Base-by-base conservation (phyloP, 2,329 filamentous ascomycete genomes). In the Ophiosphaerella narmari region DNA sequence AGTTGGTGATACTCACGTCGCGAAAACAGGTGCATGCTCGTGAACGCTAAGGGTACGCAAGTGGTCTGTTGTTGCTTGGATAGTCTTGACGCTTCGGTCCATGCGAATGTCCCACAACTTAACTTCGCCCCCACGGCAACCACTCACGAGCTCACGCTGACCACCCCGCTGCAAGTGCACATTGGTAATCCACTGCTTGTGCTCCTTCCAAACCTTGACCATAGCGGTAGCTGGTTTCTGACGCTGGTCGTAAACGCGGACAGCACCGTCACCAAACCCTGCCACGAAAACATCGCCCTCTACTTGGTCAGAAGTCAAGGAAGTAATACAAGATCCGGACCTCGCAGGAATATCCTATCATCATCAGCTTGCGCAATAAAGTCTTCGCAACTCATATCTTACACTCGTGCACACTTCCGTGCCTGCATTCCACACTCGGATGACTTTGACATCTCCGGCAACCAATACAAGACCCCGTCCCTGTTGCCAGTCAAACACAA, bases 401-500 rank as follows among this genome's bases (percentile, higher is more conserved):
- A 82, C 81, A 54, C 87, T 89, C 45, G 91, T 85, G 75, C 93
- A 97, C 33, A 94, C 88, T 78, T 99, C 94, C 37, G 90, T 89
- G 7, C 90, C 91, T 13, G 93, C 93, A 68, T 95, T 94, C 94
- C 94, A 99, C 31, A 97, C 90, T 32, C 92, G 85, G 62, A 99
- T 97, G 31, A 97, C 90, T 50, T 94, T 90, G 46, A 97, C 91
- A 70, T 99, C 94, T 38, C 94, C 94, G 9, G 94, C 94, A 29
- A 97, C 94, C n/a, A 99, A 82, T 7, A 96, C 87, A 53, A 91
- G 90, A 7, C 94, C 94, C 61, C 91, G 90, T n/a, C 95, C 92
- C 75, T 99, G 94, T 72, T 97, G 93, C 94, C 94, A 99, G 72
- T 99, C 93, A 70, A 97, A 95, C 23, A 97, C 93, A 75, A 99